These are phyloP conservation scores for Rhizophlyctis rosea DNA, from an alignment of 192 early-diverging fungal genomes.

Conservation along the genomic window DNA sequence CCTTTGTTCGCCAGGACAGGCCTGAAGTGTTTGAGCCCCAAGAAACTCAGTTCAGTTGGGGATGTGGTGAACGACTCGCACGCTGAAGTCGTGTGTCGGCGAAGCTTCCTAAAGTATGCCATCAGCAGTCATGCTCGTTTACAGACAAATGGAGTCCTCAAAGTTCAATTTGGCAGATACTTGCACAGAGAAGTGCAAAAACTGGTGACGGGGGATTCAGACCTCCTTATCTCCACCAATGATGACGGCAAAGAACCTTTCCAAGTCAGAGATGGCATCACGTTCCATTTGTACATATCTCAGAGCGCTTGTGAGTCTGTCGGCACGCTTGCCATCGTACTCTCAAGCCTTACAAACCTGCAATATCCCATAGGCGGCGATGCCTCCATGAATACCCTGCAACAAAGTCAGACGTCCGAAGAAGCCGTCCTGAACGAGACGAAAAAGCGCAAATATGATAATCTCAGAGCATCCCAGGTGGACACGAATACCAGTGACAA, in stretches of 20 bases:
- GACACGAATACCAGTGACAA: constrained; percentile 9
- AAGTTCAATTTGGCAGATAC: not conserved
- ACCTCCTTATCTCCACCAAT: too few species aligned
- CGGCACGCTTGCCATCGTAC: too few species aligned
- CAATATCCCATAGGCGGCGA: constrained; percentile 77
- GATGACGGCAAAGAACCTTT: too few species aligned
- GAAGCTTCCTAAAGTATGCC: constrained; percentile 70
- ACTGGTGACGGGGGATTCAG: constrained; percentile 13
- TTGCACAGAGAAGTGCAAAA: not conserved
- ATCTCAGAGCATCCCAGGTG: constrained; percentile 10
- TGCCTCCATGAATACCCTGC: constrained; percentile 59
- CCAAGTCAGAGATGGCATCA: not conserved
- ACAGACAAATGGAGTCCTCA: constrained; percentile 1
- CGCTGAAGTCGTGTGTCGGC: constrained; percentile 83
- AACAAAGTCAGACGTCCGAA: constrained; percentile 24
- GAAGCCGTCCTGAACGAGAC: constrained; percentile 31
- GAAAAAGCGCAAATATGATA: constrained; percentile 44
- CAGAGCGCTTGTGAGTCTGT: constrained; percentile 59
- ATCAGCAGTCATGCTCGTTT: not conserved
- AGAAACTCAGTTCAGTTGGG: constrained; percentile 57
- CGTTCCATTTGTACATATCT: constrained; percentile 74
- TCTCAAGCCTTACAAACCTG: too few species aligned
- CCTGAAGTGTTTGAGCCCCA: constrained; percentile 72
- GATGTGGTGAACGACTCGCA: constrained; percentile 79
- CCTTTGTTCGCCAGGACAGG: constrained; percentile 59